These are phyloP conservation scores for Fusarium agapanthi DNA, from an alignment of 2,329 filamentous ascomycete species.

Conservation along the genomic window DNA sequence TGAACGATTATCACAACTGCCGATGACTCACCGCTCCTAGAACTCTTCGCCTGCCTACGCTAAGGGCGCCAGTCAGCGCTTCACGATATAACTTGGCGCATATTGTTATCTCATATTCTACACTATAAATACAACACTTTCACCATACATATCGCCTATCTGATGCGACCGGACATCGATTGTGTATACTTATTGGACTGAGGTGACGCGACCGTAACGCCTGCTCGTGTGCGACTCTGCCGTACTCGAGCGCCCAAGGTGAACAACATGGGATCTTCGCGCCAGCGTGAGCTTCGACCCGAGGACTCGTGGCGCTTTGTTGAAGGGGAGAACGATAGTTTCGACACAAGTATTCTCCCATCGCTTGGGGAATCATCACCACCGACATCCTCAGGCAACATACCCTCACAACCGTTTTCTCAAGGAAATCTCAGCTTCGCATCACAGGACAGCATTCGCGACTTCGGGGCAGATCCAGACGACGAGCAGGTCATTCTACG, in stretches of 20 bases:
- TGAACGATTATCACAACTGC: not conserved
- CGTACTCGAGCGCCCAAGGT: slow-evolving; percentile 1
- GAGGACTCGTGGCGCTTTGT: slow-evolving; percentile 69
- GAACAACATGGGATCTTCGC: slow-evolving; percentile 35
- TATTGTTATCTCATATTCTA: slow-evolving; percentile 4
- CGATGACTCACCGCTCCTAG: slow-evolving; percentile 24
- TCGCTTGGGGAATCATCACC: slow-evolving; percentile 53
- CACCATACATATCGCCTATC: not conserved
- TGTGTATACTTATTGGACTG: not conserved
- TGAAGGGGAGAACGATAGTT: slow-evolving; percentile 68
- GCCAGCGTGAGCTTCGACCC: slow-evolving; percentile 45
- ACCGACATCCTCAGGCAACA: slow-evolving; percentile 46
- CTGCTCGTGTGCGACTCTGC: slow-evolving; percentile 11
- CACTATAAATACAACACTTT: slow-evolving; percentile 12
- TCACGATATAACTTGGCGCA: slow-evolving; percentile 9
- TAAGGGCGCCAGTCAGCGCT: not conserved
- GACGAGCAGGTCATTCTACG: slow-evolving; percentile 65
- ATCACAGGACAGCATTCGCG: slow-evolving; percentile 65
- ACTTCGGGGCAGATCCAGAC: slow-evolving; percentile 62
- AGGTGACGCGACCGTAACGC: slow-evolving; percentile 3
- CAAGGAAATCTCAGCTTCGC: slow-evolving; percentile 53
- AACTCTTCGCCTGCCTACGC: not conserved
- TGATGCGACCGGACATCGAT: slow-evolving; percentile 9
- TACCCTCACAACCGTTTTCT: slow-evolving; percentile 59
- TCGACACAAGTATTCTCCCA: slow-evolving; percentile 63